Evolutionary conservation across 2,329 filamentous ascomycete species (phyloP).

Genomic region (Fusarium ramigenum): DNA sequence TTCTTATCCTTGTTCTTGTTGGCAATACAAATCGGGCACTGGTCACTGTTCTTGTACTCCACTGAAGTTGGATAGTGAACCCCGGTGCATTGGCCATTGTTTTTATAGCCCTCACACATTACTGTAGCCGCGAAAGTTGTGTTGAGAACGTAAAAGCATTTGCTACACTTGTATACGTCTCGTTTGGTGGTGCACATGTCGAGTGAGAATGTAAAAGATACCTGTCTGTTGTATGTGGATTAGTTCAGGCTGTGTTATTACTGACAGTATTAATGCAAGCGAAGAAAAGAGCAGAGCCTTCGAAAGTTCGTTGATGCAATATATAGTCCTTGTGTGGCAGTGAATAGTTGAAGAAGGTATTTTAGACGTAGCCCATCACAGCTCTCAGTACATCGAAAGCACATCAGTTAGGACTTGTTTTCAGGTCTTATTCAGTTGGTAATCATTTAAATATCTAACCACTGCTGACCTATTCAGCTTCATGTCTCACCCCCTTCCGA

Average conservation of each 20-base stretch:
- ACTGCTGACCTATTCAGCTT: neutral
- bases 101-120: neutral
- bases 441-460: neutral
- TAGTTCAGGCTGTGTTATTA: neutral
- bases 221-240: fast-evolving
- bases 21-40: neutral
- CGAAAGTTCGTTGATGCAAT: fast-evolving
- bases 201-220: too few species aligned
- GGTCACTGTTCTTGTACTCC: neutral
- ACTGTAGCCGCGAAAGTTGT: neutral
- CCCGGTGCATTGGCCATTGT: neutral
- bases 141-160: neutral
- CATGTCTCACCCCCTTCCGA: fast-evolving
- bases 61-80: neutral
- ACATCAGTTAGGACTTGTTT: fast-evolving
- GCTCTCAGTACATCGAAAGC: fast-evolving
- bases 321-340: neutral
- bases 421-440: neutral
- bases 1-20: neutral
- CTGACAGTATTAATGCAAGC: too few species aligned
- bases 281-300: neutral
- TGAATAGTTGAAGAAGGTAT: neutral
- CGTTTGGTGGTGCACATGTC: neutral
- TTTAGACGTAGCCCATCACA: neutral
- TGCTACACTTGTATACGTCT: neutral